phyloP scores from a whole-genome alignment of 1,284 basidiomycete genomes.

The Cutaneotrichosporon cavernicola region DNA sequence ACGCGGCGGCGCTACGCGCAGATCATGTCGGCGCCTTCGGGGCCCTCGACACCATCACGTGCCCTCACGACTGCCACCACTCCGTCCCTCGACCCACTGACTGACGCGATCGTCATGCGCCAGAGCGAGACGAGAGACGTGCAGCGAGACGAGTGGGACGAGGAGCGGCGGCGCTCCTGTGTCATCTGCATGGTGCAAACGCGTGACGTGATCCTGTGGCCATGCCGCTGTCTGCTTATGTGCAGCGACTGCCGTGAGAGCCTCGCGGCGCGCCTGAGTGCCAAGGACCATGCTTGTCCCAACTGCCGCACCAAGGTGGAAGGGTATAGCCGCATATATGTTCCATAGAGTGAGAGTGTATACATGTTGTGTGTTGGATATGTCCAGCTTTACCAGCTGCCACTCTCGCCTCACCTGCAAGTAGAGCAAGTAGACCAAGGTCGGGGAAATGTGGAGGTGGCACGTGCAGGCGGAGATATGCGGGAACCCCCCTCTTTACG shows the following conservation, averaged over 20 bases:
- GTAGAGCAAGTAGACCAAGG: background rate
- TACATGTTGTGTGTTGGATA: background rate
- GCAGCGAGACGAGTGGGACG: slow-evolving; percentile 41
- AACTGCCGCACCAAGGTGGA: slow-evolving; percentile 39
- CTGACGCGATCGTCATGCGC: slow-evolving; percentile 13
- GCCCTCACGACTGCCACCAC: background rate
- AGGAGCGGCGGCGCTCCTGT: slow-evolving; percentile 44
- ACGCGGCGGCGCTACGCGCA: slow-evolving; percentile 47
- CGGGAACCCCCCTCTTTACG: background rate
- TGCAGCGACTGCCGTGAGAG: slow-evolving; percentile 51
- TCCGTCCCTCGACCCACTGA: background rate
- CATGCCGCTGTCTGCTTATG: slow-evolving; percentile 49
- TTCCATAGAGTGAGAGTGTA: slow-evolving; percentile 32
- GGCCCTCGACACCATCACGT: background rate
- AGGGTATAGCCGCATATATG: slow-evolving; percentile 46
- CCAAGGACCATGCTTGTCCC: slow-evolving; percentile 50
- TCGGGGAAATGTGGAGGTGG: slow-evolving; percentile 4
- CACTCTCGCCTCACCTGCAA: background rate
- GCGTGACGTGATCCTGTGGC: slow-evolving; percentile 51
- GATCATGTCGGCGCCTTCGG: slow-evolving; percentile 16
- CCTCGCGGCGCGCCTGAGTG: slow-evolving; percentile 42
- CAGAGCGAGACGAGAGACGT: slow-evolving; percentile 9
- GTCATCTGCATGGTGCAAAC: slow-evolving; percentile 49
- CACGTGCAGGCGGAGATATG: slow-evolving; percentile 8
- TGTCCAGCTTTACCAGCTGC: background rate